phyloP scores from a whole-genome alignment of 345 rosid genomes.

The Eucalyptus marginata region DNA sequence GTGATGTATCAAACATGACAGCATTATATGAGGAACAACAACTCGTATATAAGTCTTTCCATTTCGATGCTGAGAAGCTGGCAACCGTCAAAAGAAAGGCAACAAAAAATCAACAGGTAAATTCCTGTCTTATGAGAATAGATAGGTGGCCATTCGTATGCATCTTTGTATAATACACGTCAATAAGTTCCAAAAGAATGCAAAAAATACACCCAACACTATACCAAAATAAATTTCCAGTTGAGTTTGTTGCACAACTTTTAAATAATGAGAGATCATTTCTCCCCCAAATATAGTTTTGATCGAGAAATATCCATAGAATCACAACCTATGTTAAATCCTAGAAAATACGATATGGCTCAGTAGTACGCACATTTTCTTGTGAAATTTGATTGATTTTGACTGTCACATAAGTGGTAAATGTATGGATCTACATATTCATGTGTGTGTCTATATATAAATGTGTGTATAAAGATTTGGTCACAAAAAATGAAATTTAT shows the following conservation, averaged over 20 bases:
- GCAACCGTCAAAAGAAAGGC: background rate
- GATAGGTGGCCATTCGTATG: background rate
- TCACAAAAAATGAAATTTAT: background rate
- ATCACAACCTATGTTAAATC: background rate
- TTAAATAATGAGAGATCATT: background rate
- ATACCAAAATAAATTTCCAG: background rate
- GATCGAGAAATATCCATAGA: background rate
- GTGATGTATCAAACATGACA: background rate
- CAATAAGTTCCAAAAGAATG: background rate
- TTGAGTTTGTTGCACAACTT: background rate
- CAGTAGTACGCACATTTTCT: background rate
- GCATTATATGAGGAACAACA: background rate
- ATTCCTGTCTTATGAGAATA: background rate
- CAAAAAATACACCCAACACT: background rate
- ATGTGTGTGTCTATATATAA: background rate
- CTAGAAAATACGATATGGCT: background rate
- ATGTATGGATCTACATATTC: background rate
- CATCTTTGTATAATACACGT: background rate
- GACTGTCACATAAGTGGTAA: background rate
- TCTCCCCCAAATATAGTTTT: background rate
- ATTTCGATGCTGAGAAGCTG: background rate
- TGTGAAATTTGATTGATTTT: background rate
- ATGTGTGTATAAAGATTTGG: background rate
- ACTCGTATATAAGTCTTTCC: background rate
- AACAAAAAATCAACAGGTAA: background rate